Evolutionary conservation across 1,284 basidiomycete species (phyloP), one percentile per base, ranked within the genome.

Genomic region (Leccinum huronense): DNA sequence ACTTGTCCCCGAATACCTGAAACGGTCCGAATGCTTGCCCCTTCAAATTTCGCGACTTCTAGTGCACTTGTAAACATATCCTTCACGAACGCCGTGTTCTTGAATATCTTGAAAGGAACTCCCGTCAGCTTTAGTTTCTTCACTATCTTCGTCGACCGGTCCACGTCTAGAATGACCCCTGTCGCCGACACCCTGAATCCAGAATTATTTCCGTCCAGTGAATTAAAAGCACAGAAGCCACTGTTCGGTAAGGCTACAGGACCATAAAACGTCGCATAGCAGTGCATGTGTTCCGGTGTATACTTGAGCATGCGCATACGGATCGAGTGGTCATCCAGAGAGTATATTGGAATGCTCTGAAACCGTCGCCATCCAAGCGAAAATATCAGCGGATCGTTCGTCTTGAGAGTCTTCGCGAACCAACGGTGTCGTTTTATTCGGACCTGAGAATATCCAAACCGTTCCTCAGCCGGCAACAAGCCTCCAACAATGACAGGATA

Each of bases 251-350:
- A 81, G 1, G 93, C 82, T 19, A 94, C 89, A 6, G 95, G 95
- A 0, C 93, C 95, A 74, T 96, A 98, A 79, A 99, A 98, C 0
- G 96, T 97, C 2, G 97, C 97, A 71, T 91, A 94, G 73, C 97
- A 99, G 76, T 99, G 97, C 95, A 97, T 98, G 74, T 99, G 97
- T 78, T 99, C 97, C 0, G 97, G 97, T 0, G 97, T 98, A 76
- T 99, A 99, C 81, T 99, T 99, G 78, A 99, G 90, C 92, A 98
- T 94, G 57, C 97, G 92, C 88, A 99, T 98, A 33, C 97, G 91
- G 69, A 97, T 95, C 3, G 91, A 94, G 72, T 97, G 94, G 76
- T 99, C 97, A 77, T 99, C 97, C 31, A 99, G 82, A 30, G 94
- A 95, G 78, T 98, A 99, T 69, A 98, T 91, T 0, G 97, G 97